Evolutionary conservation across 257 asterid species (phyloP).

Genomic region (Lantana camara): DNA sequence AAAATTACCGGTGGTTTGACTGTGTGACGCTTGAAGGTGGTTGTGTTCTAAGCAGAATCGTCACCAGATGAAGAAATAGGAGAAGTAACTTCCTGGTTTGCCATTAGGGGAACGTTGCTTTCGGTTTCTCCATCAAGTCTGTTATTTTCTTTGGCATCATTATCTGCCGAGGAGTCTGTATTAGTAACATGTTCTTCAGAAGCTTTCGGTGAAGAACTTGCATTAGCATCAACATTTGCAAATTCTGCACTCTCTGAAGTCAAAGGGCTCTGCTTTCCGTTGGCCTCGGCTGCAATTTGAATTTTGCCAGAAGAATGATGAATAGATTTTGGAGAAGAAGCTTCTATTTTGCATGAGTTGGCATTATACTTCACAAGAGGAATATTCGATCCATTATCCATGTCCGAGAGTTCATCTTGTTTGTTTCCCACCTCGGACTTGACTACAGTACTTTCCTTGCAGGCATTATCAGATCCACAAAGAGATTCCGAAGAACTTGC

Average conservation of each 20-base stretch:
- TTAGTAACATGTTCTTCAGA: slow-evolving; percentile 9
- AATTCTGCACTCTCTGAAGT: not conserved
- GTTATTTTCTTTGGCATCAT: slow-evolving; percentile 7
- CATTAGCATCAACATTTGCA: slow-evolving; percentile 9
- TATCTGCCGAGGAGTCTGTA: not conserved
- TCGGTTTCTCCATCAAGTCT: slow-evolving; percentile 12
- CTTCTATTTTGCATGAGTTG: not conserved
- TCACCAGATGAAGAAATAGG: slow-evolving; percentile 19
- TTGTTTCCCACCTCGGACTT: slow-evolving; percentile 19
- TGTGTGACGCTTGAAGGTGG: slow-evolving; percentile 15
- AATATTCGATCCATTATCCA: not conserved
- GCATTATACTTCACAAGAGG: slow-evolving; percentile 3
- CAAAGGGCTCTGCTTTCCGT: no score
- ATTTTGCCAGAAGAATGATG: no score
- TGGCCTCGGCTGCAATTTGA: no score
- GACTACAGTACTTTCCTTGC: not conserved
- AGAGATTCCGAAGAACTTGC: slow-evolving; percentile 26
- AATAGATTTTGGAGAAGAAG: no score
- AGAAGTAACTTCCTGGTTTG: slow-evolving; percentile 31
- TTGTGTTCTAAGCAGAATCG: slow-evolving; percentile 7
- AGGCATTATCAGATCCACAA: slow-evolving; percentile 26
- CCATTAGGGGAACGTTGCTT: slow-evolving; percentile 13
- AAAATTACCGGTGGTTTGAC: slow-evolving; percentile 16
- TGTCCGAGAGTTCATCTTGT: slow-evolving; percentile 7
- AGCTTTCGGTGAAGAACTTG: slow-evolving; percentile 8